phyloP scores from a whole-genome alignment of 228 moss, liverwort and hornwort genomes.

The Sphagnum fallax region DNA sequence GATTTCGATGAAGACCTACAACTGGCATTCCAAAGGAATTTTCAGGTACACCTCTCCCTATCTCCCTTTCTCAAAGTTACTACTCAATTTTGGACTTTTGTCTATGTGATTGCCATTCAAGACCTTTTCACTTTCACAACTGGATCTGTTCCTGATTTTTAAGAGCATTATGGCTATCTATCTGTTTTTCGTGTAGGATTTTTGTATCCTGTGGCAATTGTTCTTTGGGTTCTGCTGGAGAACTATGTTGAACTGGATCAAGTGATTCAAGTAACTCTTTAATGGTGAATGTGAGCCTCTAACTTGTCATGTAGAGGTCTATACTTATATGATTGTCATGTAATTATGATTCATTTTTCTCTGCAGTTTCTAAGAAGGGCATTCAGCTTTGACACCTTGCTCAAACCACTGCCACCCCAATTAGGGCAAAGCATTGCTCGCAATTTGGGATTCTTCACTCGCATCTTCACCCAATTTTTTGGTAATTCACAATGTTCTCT shows the following conservation, averaged over 20 bases:
- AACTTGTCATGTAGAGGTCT: too few species aligned
- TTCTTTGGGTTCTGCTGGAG: not conserved
- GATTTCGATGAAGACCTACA: constrained; percentile 85
- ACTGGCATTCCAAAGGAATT: constrained; percentile 79
- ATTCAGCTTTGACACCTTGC: constrained; percentile 82
- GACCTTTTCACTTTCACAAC: too few species aligned
- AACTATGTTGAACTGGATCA: not conserved
- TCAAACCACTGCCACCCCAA: constrained; percentile 82
- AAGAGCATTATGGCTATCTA: too few species aligned
- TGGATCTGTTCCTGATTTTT: too few species aligned
- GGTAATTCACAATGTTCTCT: constrained; percentile 24
- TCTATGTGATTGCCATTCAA: too few species aligned
- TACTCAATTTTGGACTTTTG: not conserved
- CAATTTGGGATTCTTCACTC: constrained; percentile 86
- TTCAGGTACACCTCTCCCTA: constrained; percentile 40
- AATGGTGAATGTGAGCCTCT: too few species aligned
- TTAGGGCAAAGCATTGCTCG: constrained; percentile 77
- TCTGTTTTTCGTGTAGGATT: not conserved
- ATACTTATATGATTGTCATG: too few species aligned
- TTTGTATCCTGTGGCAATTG: not conserved
- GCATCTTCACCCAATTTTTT: constrained; percentile 95
- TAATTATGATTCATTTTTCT: too few species aligned
- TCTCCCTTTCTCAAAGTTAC: not conserved
- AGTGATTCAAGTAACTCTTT: too few species aligned
- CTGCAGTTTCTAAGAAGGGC: constrained; percentile 80